Evolutionary conservation across 352 stramenopile genomes (phyloP), one percentile per base, ranked within the genome.

Genomic region (Pythium monospermum): DNA sequence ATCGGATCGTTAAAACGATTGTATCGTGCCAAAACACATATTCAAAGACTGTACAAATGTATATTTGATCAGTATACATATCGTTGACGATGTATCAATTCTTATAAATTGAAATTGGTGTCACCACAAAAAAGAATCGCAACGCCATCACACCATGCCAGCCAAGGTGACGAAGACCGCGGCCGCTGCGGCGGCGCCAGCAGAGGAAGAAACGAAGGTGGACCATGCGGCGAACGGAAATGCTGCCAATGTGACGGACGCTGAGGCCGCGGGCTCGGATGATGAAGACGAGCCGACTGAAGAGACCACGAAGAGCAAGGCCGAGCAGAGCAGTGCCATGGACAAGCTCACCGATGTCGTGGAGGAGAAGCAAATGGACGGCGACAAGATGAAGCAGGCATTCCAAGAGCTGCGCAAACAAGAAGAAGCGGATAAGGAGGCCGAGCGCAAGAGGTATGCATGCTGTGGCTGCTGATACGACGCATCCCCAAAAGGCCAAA

Each of bases 281-380:
- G 73, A 83, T 10, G 68, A 87, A 35, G 58, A 81, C 31, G 62
- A 71, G 35, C 51, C 57, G 25, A 67, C 50, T 60, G 55, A 71
- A 45, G 62, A 82, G 60, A 67, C 68, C 39, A 62, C 66, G 15
- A 91, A 91, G 70, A 91, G 73, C 68, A 80, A 92, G 59, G 77
- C 83, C 35, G 83, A 94, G 41, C 80, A 89, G 60, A 88, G 68
- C 59, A 86, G 44, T 39, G 83, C 83, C 23, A 82, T 94, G 63
- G 69, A 92, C 47, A 94, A 90, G 57, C 75, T 94, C 51, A 91
- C 78, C 36, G 83, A 94, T 56, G 67, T 83, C 26, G 81, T 90
- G 35, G 81, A 91, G 65, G 83, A 94, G 64, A 91, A 89, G 59
- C 72, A 88, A 46, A 86, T 94, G 75, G 83, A 94, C 71, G 80